A percentile compares a stretch with the other conserved stretches of the same genome.
These are phyloP conservation scores for Kokia cookei DNA, from an alignment of 441 rosid species.

Conservation along the genomic window DNA sequence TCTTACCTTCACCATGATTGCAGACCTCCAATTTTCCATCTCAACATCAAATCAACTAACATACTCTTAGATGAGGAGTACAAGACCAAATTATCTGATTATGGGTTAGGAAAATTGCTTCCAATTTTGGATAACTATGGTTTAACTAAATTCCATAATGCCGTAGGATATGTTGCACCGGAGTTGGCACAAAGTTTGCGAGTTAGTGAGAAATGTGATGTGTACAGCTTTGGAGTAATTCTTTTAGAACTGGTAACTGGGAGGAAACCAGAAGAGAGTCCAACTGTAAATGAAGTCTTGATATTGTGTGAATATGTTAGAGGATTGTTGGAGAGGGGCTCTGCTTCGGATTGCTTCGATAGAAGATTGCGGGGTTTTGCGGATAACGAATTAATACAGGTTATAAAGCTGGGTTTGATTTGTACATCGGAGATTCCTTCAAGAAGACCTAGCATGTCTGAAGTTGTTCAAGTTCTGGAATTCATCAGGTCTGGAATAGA, in stretches of 20 bases:
- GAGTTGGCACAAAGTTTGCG: constrained; percentile 81
- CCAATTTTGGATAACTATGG: constrained; percentile 72
- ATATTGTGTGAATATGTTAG: constrained; percentile 79
- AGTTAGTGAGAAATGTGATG: constrained; percentile 81
- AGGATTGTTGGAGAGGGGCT: constrained; percentile 60
- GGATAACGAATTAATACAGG: constrained; percentile 89
- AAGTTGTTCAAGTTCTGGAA: constrained; percentile 94
- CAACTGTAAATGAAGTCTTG: constrained; percentile 51
- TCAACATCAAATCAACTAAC: constrained; percentile 84
- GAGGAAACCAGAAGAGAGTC: constrained; percentile 85
- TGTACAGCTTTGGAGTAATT: constrained; percentile 85
- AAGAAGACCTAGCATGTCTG: constrained; percentile 97
- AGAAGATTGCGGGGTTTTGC: constrained; percentile 59
- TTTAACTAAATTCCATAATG: constrained; percentile 66
- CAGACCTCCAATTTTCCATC: constrained; percentile 79
- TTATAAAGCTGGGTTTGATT: constrained; percentile 82
- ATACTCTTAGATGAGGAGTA: constrained; percentile 76
- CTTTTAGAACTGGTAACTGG: constrained; percentile 88
- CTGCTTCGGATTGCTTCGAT: constrained; percentile 83
- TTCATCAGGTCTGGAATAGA: constrained; percentile 67
- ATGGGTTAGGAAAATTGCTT: constrained; percentile 74
- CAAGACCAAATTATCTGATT: constrained; percentile 77
- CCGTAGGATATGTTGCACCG: constrained; percentile 92
- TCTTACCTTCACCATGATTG: constrained; percentile 91
- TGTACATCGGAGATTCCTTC: constrained; percentile 70